phyloP scores from a whole-genome alignment of 192 early-diverging fungal genomes.

The Coemansia sp. region DNA sequence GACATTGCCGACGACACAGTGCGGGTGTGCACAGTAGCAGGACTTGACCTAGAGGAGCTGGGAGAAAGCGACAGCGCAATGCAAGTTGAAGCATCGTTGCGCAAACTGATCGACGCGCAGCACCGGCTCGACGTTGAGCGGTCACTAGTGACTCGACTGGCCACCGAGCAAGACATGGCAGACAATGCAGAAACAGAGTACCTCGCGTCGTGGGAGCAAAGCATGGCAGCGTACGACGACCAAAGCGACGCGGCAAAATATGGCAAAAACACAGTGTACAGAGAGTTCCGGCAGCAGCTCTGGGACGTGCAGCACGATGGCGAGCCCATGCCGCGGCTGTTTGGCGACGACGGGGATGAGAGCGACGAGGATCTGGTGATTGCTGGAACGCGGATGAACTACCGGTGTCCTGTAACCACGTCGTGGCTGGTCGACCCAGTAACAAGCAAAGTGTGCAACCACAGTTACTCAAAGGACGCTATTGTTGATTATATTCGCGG shows the following conservation, averaged over 20 bases:
- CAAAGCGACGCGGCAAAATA: slow-evolving; percentile 22
- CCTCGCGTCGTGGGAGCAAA: slow-evolving; percentile 4
- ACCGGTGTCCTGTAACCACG: slow-evolving; percentile 58
- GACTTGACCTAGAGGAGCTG: slow-evolving; percentile 25
- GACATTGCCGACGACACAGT: slow-evolving; percentile 28
- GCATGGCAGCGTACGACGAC: slow-evolving; percentile 8
- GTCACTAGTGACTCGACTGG: slow-evolving; percentile 9
- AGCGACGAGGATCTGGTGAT: slow-evolving; percentile 42
- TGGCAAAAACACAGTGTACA: slow-evolving; percentile 20
- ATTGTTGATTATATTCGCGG: slow-evolving; percentile 32
- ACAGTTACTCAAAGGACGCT: slow-evolving; percentile 56
- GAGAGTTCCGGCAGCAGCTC: slow-evolving; percentile 36
- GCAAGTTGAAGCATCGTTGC: slow-evolving; percentile 24
- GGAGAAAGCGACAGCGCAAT: slow-evolving; percentile 12
- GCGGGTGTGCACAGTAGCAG: slow-evolving; percentile 25
- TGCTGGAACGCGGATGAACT: slow-evolving; percentile 26
- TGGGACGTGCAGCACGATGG: slow-evolving; percentile 45
- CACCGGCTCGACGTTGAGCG: slow-evolving; percentile 26
- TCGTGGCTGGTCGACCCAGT: slow-evolving; percentile 57
- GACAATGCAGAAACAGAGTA: slow-evolving; percentile 15
- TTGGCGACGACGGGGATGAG: slow-evolving; percentile 9
- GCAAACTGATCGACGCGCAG: slow-evolving; percentile 31
- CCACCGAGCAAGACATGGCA: slow-evolving; percentile 5
- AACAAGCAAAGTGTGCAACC: slow-evolving; percentile 56
- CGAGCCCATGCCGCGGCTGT: slow-evolving; percentile 36